Conservation (phyloP, 2,329 filamentous ascomycete species). For the Monilinia fructigena region DNA sequence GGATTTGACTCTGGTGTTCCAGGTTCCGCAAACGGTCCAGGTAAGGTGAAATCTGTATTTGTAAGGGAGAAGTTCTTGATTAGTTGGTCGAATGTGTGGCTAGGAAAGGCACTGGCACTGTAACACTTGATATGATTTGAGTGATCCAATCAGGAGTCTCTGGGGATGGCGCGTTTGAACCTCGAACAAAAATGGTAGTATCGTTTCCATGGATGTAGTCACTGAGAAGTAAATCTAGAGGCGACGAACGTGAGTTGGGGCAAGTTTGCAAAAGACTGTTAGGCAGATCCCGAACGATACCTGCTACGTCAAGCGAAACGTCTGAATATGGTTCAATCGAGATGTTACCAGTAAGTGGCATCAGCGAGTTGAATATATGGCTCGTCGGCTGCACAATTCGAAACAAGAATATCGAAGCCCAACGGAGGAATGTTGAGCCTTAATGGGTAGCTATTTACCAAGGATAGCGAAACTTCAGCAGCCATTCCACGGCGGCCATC, state of each 20-base stretch:
- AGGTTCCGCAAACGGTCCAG: conserved; percentile 75
- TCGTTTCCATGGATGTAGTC: conserved; percentile 79
- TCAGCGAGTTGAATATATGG: conserved; percentile 76
- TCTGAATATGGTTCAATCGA: conserved; percentile 66
- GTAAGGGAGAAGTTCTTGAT: conserved; percentile 85
- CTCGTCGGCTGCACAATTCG: conserved; percentile 71
- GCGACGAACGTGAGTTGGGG: conserved; percentile 74
- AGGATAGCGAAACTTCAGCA: conserved; percentile 71
- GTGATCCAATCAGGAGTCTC: conserved; percentile 79
- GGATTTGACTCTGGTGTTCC: conserved; percentile 71
- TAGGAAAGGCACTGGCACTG: conserved; percentile 80
- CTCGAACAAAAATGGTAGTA: conserved; percentile 79
- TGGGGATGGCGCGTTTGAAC: conserved; percentile 63
- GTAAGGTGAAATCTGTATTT: conserved; percentile 82
- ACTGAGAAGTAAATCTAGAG: conserved; percentile 77
- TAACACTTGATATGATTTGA: conserved; percentile 76
- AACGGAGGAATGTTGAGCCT: conserved; percentile 74
- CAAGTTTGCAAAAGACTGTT: conserved; percentile 70
- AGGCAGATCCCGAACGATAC: conserved; percentile 71
- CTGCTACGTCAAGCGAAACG: conserved; percentile 68
- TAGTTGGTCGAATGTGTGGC: conserved; percentile 74
- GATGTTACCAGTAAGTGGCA: conserved; percentile 64
- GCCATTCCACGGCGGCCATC: conserved; percentile 60
- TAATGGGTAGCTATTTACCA: conserved; percentile 77
- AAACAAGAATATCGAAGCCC: conserved; percentile 79